A percentile compares a stretch with the other conserved stretches of the same genome.
phyloP scores from a whole-genome alignment of 2,329 filamentous ascomycete genomes.

The Periconia macrospinosa region DNA sequence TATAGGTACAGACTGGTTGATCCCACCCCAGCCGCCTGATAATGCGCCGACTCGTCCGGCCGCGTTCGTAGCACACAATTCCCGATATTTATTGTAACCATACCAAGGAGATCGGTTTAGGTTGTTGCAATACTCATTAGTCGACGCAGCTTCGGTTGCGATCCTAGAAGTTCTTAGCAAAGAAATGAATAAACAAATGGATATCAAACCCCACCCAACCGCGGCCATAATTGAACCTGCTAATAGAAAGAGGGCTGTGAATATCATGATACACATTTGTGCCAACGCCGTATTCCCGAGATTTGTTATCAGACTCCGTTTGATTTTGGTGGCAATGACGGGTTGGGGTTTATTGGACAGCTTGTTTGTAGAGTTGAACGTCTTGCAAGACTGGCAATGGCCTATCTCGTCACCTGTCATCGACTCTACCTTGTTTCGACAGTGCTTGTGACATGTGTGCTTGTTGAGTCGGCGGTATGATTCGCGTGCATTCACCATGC shows the following conservation, averaged over 20 bases:
- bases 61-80: conserved; percentile 9
- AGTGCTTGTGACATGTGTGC: conserved; percentile 37
- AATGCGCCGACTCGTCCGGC: conserved; percentile 9
- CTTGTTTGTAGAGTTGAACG: conserved; percentile 25
- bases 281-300: conserved; percentile 33
- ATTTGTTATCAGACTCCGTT: conserved; percentile 32
- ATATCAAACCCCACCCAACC: conserved; percentile 9
- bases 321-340: conserved; percentile 34
- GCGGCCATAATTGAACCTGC: conserved; percentile 21
- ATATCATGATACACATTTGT: conserved; percentile 29
- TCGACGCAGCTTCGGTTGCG: background rate
- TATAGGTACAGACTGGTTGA: conserved; percentile 21
- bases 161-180: conserved; percentile 1
- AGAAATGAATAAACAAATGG: background rate
- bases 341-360: conserved; percentile 25
- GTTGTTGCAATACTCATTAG: background rate
- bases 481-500: conserved; percentile 35
- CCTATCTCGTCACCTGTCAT: conserved; percentile 33
- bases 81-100: too few relatives aligned
- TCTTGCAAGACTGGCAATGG: conserved; percentile 36
- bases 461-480: conserved; percentile 21
- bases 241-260: conserved; percentile 23
- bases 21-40: conserved; percentile 28
- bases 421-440: conserved; percentile 20
- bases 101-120: too few relatives aligned